Evolutionary conservation across 371 early-diverging fungal species (phyloP).

Genomic region (Thermomucor indicae-seudaticae): DNA sequence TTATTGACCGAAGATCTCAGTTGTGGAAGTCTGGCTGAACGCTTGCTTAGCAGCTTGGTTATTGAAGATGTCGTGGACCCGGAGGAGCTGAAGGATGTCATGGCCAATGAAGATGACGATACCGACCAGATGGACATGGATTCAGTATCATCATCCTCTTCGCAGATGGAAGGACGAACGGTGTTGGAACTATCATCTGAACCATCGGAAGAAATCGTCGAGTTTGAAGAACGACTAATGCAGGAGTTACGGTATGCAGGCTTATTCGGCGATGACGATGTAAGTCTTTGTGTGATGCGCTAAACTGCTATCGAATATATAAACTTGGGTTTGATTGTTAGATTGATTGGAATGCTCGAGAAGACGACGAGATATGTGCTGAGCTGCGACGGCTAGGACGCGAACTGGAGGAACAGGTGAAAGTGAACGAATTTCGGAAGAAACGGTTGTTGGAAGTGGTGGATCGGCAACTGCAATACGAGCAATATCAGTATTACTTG

Average conservation of each 20-base stretch:
- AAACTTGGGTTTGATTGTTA: slow-evolving; percentile 5
- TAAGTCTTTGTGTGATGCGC: slow-evolving; percentile 16
- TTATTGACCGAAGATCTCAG: slow-evolving; percentile 52
- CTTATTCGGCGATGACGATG: slow-evolving; percentile 75
- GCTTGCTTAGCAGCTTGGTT: slow-evolving; percentile 70
- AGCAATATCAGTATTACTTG: slow-evolving; percentile 83
- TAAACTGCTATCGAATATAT: background rate
- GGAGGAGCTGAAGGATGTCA: slow-evolving; percentile 7
- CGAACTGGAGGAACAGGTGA: slow-evolving; percentile 70
- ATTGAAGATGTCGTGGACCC: slow-evolving; percentile 51
- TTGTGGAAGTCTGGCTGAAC: slow-evolving; percentile 73
- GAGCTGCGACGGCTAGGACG: slow-evolving; percentile 65
- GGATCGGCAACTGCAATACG: slow-evolving; percentile 76
- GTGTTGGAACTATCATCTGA: slow-evolving; percentile 15
- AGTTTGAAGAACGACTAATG: slow-evolving; percentile 78
- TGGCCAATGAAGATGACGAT: slow-evolving; percentile 12
- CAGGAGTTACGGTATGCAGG: slow-evolving; percentile 82
- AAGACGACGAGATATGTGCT: slow-evolving; percentile 84
- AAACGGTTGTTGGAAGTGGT: slow-evolving; percentile 64
- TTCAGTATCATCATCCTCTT: background rate
- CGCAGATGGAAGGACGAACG: slow-evolving; percentile 10
- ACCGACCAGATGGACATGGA: slow-evolving; percentile 7
- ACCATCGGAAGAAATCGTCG: slow-evolving; percentile 26
- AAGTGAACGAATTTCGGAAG: slow-evolving; percentile 65
- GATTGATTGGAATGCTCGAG: slow-evolving; percentile 69